Base-by-base conservation (phyloP, 805 yeast species). In the Barnettozyma wickerhamii region DNA sequence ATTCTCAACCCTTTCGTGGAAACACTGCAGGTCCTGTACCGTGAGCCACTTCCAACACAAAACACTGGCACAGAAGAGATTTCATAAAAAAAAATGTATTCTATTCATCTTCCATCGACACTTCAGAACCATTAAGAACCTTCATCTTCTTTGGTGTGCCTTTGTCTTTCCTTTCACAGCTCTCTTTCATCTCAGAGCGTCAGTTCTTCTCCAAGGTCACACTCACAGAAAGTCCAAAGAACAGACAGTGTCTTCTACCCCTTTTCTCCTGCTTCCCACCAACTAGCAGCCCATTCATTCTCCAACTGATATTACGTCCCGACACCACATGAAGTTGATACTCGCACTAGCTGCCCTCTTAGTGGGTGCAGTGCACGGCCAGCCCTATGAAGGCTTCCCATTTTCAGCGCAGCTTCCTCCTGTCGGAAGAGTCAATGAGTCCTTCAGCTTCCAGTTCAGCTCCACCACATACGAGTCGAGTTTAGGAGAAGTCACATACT, bases 381-480 rank as follows among this genome's bases (percentile, higher is more conserved):
- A 73, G 28, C 80, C 86, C 6, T 67, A 70, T 38, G 68, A 73
- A 30, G 85, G 84, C 33, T 86, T 82, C 68, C 90, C 95, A n/a
- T 77, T 89, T 57, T 64, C 74, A 48, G 79, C 79, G 57, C 99
- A 91, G 64, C 71, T 81, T 18, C 98, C 98, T 5, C 83, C 88
- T 26, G 86, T 93, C 12, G 98, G 95, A 5, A 72, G 95, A 43
- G 75, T 78, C 13, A 76, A 76, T 44, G 69, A 76, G 51, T 50
- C 58, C 3, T 91, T 82, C 63, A 50, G 65, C 15, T 91, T 86
- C 62, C 71, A 81, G 28, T 63, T 91, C 31, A 81, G 89, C 40
- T 65, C 74, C 44, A 77, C 80, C 50, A 91, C 98, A 2, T 88
- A 75, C 60, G 56, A 66, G 37, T 69, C 77, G 3, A 58, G 65